These are phyloP conservation scores for Leptomonas pyrrhocoris DNA, from an alignment of 208 protist species.

Conservation along the genomic window DNA sequence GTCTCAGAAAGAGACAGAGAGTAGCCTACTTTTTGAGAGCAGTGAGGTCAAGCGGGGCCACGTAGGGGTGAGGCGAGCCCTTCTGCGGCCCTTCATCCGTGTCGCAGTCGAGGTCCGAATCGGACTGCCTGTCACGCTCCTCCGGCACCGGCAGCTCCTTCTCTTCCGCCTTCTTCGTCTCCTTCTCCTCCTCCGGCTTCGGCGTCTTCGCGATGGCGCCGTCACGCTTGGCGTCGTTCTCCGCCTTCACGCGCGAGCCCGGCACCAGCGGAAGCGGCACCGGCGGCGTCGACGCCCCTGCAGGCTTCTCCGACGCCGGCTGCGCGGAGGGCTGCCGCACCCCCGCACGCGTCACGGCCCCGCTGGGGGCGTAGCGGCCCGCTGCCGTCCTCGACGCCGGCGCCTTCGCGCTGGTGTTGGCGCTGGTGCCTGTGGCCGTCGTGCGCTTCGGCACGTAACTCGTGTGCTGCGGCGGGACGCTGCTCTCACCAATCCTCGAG, in stretches of 20 bases:
- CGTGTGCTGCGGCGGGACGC: conserved; percentile 19
- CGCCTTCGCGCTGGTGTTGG: neutral
- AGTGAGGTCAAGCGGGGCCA: conserved; percentile 41
- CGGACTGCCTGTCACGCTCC: neutral
- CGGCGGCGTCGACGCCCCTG: neutral
- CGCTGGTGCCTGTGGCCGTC: neutral
- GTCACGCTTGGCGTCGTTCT: neutral
- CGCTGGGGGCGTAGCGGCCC: neutral
- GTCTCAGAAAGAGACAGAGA: neutral
- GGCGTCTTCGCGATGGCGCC: neutral
- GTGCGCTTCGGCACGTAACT: conserved; percentile 6
- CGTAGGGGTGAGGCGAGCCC: conserved; percentile 22
- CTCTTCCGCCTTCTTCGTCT: neutral
- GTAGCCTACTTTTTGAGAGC: conserved; percentile 38
- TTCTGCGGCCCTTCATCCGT: conserved; percentile 3
- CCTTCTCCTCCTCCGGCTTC: conserved; percentile 1
- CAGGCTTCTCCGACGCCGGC: neutral
- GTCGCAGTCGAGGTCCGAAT: conserved; percentile 9
- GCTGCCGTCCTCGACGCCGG: conserved; percentile 2
- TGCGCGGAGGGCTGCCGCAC: conserved; percentile 1
- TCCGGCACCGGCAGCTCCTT: neutral
- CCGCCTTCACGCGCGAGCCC: conserved; percentile 5
- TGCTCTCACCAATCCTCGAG: neutral
- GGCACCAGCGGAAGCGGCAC: conserved; percentile 16
- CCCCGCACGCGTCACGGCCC: conserved; percentile 2